phyloP scores from a whole-genome alignment of 1,284 basidiomycete genomes.

The Papiliotrema nemorosa region DNA sequence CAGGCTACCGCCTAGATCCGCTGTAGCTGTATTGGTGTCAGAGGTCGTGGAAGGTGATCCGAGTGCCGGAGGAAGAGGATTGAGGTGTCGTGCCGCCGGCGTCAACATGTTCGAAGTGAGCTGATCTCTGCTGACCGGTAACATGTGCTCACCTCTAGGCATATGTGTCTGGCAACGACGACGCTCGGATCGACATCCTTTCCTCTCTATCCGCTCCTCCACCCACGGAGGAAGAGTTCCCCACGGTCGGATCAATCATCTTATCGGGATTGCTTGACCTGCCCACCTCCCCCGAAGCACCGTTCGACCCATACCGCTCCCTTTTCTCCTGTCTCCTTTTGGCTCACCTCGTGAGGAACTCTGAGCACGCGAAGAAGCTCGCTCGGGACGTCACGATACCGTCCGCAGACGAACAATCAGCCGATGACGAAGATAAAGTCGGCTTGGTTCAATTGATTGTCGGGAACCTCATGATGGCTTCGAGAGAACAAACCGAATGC shows the following conservation, averaged over 20 bases:
- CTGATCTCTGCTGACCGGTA: not conserved
- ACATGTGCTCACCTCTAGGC: slow-evolving; percentile 26
- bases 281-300: slow-evolving; percentile 25
- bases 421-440: slow-evolving; percentile 53
- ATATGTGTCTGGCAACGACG: slow-evolving; percentile 47
- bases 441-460: slow-evolving; percentile 56
- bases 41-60: slow-evolving; percentile 45
- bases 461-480: slow-evolving; percentile 62
- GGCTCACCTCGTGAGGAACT: slow-evolving; percentile 54
- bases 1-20: slow-evolving; percentile 45
- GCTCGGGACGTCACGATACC: slow-evolving; percentile 53
- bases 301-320: slow-evolving; percentile 55
- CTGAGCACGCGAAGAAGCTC: slow-evolving; percentile 55
- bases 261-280: slow-evolving; percentile 53
- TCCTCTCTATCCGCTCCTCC: slow-evolving; percentile 36
- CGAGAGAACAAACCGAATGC: slow-evolving; percentile 54
- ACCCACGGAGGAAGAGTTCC: slow-evolving; percentile 21
- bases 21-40: slow-evolving; percentile 48
- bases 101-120: slow-evolving; percentile 52
- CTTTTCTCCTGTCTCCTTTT: slow-evolving; percentile 55
- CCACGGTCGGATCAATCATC: slow-evolving; percentile 52
- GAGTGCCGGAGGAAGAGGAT: slow-evolving; percentile 33
- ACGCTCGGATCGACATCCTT: slow-evolving; percentile 48
- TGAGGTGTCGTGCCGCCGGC: slow-evolving; percentile 49
- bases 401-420: slow-evolving; percentile 37